phyloP scores from a whole-genome alignment of 768 basidiomycete species.

The Paxillus rubicundulus region DNA sequence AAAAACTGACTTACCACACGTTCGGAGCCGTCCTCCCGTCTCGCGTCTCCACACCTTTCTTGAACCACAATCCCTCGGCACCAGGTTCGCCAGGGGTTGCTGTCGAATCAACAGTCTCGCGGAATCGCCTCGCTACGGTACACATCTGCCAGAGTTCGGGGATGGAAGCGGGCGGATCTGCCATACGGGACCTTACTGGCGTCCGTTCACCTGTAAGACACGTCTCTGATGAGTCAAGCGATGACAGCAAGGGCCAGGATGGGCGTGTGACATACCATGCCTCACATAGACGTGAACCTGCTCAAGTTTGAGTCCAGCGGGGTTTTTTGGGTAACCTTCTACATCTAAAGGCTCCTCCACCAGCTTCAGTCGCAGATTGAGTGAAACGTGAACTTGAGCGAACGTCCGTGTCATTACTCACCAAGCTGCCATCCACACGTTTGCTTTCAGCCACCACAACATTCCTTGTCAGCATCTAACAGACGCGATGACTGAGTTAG shows the following conservation, averaged over 20 bases:
- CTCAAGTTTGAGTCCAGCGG: conserved; percentile 52
- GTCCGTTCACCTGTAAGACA: conserved; percentile 62
- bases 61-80: conserved; percentile 35
- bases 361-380: conserved; percentile 14
- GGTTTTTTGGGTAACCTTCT: conserved; percentile 57
- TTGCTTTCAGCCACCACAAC: not conserved
- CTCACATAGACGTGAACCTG: conserved; percentile 76
- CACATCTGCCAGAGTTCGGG: conserved; percentile 72
- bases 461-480: not conserved
- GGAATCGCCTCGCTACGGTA: conserved; percentile 50
- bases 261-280: conserved; percentile 51
- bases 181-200: conserved; percentile 68
- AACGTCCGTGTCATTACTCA: conserved; percentile 3
- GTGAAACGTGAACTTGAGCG: not conserved
- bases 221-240: not conserved
- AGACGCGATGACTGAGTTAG: not conserved
- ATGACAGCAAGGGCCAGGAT: not conserved
- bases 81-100: conserved; percentile 5
- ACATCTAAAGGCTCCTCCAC: conserved; percentile 54
- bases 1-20: conserved; percentile 52
- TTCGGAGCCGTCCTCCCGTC: conserved; percentile 55
- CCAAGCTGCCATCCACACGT: conserved; percentile 8
- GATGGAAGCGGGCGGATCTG: conserved; percentile 58
- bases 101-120: conserved; percentile 39
- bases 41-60: conserved; percentile 51